phyloP scores from a whole-genome alignment of 208 protist species.

The Spironucleus salmonicida region DNA sequence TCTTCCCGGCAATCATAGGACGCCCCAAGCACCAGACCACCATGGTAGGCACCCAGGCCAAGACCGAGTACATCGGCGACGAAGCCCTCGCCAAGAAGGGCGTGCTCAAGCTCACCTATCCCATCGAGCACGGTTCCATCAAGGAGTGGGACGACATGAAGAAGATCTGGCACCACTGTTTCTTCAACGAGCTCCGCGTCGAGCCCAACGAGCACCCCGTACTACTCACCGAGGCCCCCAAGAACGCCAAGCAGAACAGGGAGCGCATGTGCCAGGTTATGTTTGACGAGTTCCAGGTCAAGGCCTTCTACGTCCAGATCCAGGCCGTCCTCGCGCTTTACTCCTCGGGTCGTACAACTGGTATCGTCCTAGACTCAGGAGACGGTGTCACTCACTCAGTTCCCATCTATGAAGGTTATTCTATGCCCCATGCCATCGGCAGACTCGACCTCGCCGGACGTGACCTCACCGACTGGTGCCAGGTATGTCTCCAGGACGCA shows the following conservation, averaged over 20 bases:
- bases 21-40: conserved; percentile 61
- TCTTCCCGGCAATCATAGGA: conserved; percentile 84
- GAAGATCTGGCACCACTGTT: conserved; percentile 81
- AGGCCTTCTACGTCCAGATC: conserved; percentile 36
- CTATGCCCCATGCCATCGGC: conserved; percentile 53
- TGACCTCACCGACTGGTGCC: conserved; percentile 61
- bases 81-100: conserved; percentile 14
- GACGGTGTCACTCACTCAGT: conserved; percentile 58
- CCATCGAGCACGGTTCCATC: conserved; percentile 28
- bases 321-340: conserved; percentile 37
- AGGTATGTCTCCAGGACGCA: conserved; percentile 51
- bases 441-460: conserved; percentile 53
- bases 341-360: conserved; percentile 47
- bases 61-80: conserved; percentile 22
- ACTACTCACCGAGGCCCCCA: conserved; percentile 64
- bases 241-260: conserved; percentile 64
- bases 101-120: conserved; percentile 14
- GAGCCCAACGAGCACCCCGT: conserved; percentile 86
- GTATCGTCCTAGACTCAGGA: conserved; percentile 69
- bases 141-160: conserved; percentile 32
- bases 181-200: conserved; percentile 87
- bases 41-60: conserved; percentile 1
- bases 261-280: conserved; percentile 43
- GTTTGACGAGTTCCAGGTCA: conserved; percentile 44
- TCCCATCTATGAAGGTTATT: conserved; percentile 43